Evolutionary conservation across 495 filamentous ascomycete species (phyloP).

Genomic region (Lepidopterella palustris): DNA sequence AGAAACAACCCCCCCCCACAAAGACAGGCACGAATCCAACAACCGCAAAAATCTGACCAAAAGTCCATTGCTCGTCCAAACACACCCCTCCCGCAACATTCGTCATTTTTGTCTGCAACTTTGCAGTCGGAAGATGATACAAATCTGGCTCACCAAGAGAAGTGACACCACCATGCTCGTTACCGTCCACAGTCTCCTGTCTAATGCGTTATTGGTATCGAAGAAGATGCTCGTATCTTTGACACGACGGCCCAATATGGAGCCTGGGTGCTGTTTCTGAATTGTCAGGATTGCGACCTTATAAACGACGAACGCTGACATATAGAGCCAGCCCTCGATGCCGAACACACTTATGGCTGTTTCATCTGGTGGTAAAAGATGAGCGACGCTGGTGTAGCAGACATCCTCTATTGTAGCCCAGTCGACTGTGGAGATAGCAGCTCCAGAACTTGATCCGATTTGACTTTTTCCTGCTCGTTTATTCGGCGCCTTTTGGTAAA

Average conservation of each 20-base stretch:
- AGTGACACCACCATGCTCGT: not conserved
- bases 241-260: constrained; percentile 3
- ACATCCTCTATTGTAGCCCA: constrained; percentile 14
- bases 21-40: constrained; percentile 34
- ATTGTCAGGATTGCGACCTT: constrained; percentile 10
- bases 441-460: not conserved
- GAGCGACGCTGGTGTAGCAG: not conserved
- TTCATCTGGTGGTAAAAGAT: not conserved
- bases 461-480: constrained; percentile 5
- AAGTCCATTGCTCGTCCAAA: constrained; percentile 33
- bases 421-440: constrained; percentile 6
- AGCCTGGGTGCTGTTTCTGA: constrained; percentile 1
- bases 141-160: constrained; percentile 30
- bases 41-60: constrained; percentile 37
- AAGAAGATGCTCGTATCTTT: not conserved
- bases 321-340: not conserved
- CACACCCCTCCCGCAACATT: constrained; percentile 17
- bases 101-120: constrained; percentile 29
- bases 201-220: not conserved
- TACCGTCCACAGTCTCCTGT: not conserved
- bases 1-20: too few species aligned
- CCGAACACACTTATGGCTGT: not conserved
- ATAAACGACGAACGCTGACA: not conserved
- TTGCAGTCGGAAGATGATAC: constrained; percentile 31
- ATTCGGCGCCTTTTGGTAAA: too few species aligned